These are phyloP conservation scores for Suhomyces faveliae DNA, from an alignment of 805 yeast species.

Conservation along the genomic window DNA sequence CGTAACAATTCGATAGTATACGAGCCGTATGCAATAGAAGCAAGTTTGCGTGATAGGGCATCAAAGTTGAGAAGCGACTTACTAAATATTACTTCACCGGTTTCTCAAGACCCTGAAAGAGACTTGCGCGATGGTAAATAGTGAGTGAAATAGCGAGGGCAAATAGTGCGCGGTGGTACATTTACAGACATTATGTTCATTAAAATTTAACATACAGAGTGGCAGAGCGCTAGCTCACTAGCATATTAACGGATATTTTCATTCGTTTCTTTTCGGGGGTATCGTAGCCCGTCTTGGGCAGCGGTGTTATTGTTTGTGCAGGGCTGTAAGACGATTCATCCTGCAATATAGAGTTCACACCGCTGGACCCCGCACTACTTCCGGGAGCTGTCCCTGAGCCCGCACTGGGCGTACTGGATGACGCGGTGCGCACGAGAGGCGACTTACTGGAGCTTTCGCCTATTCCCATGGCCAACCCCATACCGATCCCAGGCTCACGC, in stretches of 20 bases:
- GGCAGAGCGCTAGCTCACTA: slow-evolving; percentile 29
- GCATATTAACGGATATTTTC: slow-evolving; percentile 43
- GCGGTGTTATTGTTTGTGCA: not conserved
- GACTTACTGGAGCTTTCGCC: not conserved
- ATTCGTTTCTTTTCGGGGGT: slow-evolving; percentile 31
- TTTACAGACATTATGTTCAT: not conserved
- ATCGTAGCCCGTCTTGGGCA: slow-evolving; percentile 13
- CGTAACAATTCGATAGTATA: too few relatives aligned
- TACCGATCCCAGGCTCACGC: not conserved
- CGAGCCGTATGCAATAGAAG: too few relatives aligned
- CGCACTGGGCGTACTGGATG: not conserved
- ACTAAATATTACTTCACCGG: too few relatives aligned
- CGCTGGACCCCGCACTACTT: not conserved
- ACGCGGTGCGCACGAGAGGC: not conserved
- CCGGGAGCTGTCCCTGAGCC: not conserved
- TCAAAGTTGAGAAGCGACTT: too few relatives aligned
- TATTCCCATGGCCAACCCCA: not conserved
- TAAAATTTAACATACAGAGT: not conserved
- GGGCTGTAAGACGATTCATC: not conserved
- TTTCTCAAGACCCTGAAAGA: too few relatives aligned
- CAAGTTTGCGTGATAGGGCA: too few relatives aligned
- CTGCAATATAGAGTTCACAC: not conserved
- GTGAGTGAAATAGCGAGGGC: not conserved
- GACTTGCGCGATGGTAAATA: too few relatives aligned
- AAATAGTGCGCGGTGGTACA: not conserved